A percentile compares a stretch with the other conserved stretches of the same genome.
Conservation (phyloP, 805 yeast species). For the Suhomyces sp. region DNA sequence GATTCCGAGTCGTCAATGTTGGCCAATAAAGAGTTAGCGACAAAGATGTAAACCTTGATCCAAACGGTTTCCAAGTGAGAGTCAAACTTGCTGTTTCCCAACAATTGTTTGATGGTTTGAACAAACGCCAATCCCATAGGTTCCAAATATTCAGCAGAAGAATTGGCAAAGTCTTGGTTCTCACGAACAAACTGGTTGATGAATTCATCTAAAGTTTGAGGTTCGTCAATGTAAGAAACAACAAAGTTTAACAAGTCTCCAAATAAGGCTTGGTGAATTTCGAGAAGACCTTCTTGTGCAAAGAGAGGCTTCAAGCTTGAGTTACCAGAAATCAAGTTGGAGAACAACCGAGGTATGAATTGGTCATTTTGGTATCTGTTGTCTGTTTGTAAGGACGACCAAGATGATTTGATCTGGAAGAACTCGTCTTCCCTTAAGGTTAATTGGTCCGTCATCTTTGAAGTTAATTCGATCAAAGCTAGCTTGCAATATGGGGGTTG, state of each 20-base stretch:
- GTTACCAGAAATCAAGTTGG: constrained; percentile 34
- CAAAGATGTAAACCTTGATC: constrained; percentile 39
- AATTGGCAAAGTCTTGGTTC: constrained; percentile 24
- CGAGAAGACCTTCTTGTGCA: constrained; percentile 23
- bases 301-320: constrained; percentile 23
- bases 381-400: constrained; percentile 32
- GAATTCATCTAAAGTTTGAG: constrained; percentile 30
- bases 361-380: constrained; percentile 29
- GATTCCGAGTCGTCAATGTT: constrained; percentile 19
- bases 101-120: constrained; percentile 36
- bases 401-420: constrained; percentile 27
- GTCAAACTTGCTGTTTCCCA: constrained; percentile 31
- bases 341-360: constrained; percentile 31
- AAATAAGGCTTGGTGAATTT: constrained; percentile 34
- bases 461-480: background rate
- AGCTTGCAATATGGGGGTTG: too few species aligned
- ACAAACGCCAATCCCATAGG: constrained; percentile 42
- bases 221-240: constrained; percentile 31
- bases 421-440: constrained; percentile 15
- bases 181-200: constrained; percentile 32
- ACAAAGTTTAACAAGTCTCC: constrained; percentile 35
- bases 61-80: constrained; percentile 35
- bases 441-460: constrained; percentile 6
- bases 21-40: constrained; percentile 39
- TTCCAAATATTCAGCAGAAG: constrained; percentile 34